Conservation (phyloP, 2,329 filamentous ascomycete species). For the Monilinia laxa region DNA sequence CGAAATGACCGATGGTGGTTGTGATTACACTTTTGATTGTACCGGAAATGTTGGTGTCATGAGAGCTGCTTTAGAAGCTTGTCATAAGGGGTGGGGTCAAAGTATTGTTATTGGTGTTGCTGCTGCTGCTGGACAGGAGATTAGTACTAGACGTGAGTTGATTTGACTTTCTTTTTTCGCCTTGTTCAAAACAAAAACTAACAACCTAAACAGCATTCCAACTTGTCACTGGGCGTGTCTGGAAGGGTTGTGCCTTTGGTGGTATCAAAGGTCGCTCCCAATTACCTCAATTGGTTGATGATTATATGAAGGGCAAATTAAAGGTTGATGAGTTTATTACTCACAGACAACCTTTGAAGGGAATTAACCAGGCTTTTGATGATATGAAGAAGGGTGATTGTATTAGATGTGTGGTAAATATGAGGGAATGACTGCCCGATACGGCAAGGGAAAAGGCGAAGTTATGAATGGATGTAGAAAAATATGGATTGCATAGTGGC, state of each 20-base stretch:
- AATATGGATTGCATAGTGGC: not conserved
- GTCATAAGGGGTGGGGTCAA: slow-evolving; percentile 99
- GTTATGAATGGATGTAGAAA: not conserved
- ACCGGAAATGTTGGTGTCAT: slow-evolving; percentile 96
- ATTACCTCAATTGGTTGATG: slow-evolving; percentile 79
- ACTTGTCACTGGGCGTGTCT: slow-evolving; percentile 94
- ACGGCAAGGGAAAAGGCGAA: not conserved
- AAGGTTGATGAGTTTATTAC: slow-evolving; percentile 99
- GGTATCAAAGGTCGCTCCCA: slow-evolving; percentile 97
- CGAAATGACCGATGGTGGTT: slow-evolving; percentile 96
- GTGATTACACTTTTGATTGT: slow-evolving; percentile 99
- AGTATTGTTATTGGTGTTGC: slow-evolving; percentile 98
- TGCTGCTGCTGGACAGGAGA: slow-evolving; percentile 93
- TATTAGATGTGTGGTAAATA: slow-evolving; percentile 87
- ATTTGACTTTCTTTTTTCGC: slow-evolving; percentile 6
- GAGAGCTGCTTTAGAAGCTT: slow-evolving; percentile 92
- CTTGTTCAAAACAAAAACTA: not conserved
- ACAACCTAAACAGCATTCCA: slow-evolving; percentile 72
- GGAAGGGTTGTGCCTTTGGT: slow-evolving; percentile 97
- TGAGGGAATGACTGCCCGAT: slow-evolving; percentile 42
- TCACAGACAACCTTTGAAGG: slow-evolving; percentile 76
- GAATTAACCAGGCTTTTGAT: slow-evolving; percentile 88
- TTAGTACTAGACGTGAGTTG: slow-evolving; percentile 84
- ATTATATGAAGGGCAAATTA: slow-evolving; percentile 85
- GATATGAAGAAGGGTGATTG: slow-evolving; percentile 97